Evolutionary conservation across 2,329 filamentous ascomycete genomes (phyloP).

Genomic region (Colletotrichum trifolii): DNA sequence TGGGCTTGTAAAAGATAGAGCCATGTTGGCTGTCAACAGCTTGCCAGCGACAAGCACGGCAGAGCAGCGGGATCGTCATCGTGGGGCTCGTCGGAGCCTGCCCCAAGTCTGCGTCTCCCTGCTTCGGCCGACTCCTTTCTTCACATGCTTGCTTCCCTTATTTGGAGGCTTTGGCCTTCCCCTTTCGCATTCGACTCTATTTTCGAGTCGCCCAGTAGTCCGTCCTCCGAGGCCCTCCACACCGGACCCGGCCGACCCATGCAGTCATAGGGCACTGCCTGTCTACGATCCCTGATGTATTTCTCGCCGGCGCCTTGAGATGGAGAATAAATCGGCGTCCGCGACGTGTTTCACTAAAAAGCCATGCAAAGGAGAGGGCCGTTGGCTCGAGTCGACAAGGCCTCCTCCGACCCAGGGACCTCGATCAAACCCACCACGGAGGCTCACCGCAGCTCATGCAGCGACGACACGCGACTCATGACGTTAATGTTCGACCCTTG

Average conservation of each 20-base stretch:
- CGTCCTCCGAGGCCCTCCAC: conserved; percentile 14
- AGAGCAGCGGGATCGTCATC: conserved; percentile 26
- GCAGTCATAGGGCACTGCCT: conserved; percentile 4
- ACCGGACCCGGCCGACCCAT: conserved; percentile 25
- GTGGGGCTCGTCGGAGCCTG: conserved; percentile 21
- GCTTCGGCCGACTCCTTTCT: conserved; percentile 25
- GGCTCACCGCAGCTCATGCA: not conserved
- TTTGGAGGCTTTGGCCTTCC: conserved; percentile 13
- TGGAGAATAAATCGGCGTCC: conserved; percentile 12
- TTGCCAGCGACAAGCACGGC: conserved; percentile 16
- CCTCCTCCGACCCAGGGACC: not conserved
- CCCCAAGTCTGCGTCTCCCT: conserved; percentile 6
- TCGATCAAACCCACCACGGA: conserved; percentile 15
- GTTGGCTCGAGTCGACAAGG: conserved; percentile 11
- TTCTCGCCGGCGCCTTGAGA: not conserved
- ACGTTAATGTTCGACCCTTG: conserved; percentile 8
- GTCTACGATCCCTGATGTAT: not conserved
- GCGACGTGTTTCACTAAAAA: conserved; percentile 15
- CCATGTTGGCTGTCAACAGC: not conserved
- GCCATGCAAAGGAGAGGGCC: conserved; percentile 5
- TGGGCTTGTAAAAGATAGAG: conserved; percentile 19
- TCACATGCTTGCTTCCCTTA: conserved; percentile 22
- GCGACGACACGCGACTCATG: conserved; percentile 30
- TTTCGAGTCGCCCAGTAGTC: conserved; percentile 10
- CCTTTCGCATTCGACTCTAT: conserved; percentile 16